Evolutionary conservation across 305 asterid genomes (phyloP).

Genomic region (Fraxinus velutina): DNA sequence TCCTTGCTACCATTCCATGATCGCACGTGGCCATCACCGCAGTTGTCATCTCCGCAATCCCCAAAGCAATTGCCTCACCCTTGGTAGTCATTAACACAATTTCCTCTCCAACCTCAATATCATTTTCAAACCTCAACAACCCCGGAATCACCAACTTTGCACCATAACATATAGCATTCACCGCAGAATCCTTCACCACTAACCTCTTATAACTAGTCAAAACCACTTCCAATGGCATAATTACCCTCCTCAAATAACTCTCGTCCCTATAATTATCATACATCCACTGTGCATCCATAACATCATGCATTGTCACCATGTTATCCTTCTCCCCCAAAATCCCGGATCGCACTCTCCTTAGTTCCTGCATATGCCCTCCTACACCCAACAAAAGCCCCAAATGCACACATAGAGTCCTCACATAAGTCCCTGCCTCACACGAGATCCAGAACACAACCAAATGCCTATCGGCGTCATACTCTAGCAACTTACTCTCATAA

Average conservation of each 20-base stretch:
- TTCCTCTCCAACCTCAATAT: slow-evolving; percentile 81
- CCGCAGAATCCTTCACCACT: slow-evolving; percentile 92
- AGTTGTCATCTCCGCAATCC: slow-evolving; percentile 93
- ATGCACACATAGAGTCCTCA: no score
- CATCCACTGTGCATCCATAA: slow-evolving; percentile 93
- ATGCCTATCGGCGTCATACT: no score
- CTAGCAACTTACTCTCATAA: slow-evolving; percentile 60
- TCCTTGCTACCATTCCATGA: not conserved
- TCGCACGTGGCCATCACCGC: slow-evolving; percentile 49
- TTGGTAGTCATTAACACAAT: slow-evolving; percentile 90
- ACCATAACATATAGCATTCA: slow-evolving; percentile 89
- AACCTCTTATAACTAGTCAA: slow-evolving; percentile 89
- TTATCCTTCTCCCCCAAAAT: slow-evolving; percentile 92
- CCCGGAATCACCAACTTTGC: slow-evolving; percentile 94
- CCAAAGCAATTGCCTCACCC: slow-evolving; percentile 90
- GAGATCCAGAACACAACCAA: no score
- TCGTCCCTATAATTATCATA: slow-evolving; percentile 80
- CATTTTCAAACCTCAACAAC: slow-evolving; percentile 88
- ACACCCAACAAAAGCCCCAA: not conserved
- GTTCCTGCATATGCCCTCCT: slow-evolving; percentile 45
- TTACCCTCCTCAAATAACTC: slow-evolving; percentile 76
- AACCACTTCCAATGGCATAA: slow-evolving; percentile 87
- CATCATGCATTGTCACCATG: slow-evolving; percentile 97
- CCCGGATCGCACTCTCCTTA: slow-evolving; percentile 85
- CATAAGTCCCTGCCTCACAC: no score